Percentiles rank a stretch among this genome's conserved stretches.
Conservation (phyloP, 169 alveolate genomes). For the Babesia ovis region DNA sequence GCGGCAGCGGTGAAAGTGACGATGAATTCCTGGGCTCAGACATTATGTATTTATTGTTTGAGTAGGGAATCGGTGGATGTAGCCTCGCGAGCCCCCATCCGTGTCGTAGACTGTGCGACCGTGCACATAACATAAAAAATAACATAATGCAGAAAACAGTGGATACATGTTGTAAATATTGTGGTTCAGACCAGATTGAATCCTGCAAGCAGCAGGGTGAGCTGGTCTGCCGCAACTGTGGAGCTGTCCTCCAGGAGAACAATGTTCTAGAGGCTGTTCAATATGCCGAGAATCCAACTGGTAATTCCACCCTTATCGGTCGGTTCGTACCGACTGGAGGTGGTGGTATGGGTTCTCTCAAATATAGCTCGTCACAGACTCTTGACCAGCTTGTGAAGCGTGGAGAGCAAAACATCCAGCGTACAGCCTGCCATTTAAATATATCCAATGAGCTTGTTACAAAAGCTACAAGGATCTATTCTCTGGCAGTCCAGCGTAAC, state of each 20-base stretch:
- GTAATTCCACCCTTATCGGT: slow-evolving; percentile 81
- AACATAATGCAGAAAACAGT: slow-evolving; percentile 1
- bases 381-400: slow-evolving; percentile 80
- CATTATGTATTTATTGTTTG: slow-evolving; percentile 53
- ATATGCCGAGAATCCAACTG: slow-evolving; percentile 80
- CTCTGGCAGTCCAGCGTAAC: slow-evolving; percentile 91
- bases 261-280: slow-evolving; percentile 82
- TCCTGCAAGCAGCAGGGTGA: slow-evolving; percentile 81
- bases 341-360: slow-evolving; percentile 76
- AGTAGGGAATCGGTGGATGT: no score
- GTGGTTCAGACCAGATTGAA: slow-evolving; percentile 67
- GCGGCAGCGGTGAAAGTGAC: slow-evolving; percentile 32
- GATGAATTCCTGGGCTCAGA: slow-evolving; percentile 49
- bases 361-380: slow-evolving; percentile 79
- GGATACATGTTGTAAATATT: slow-evolving; percentile 55
- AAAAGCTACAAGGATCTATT: slow-evolving; percentile 88
- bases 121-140: neutral
- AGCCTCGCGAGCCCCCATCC: slow-evolving; percentile 34
- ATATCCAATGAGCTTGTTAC: slow-evolving; percentile 84
- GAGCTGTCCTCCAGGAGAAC: slow-evolving; percentile 85
- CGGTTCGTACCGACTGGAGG: slow-evolving; percentile 84
- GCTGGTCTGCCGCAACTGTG: slow-evolving; percentile 84
- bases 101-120: neutral
- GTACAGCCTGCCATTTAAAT: slow-evolving; percentile 84
- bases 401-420: slow-evolving; percentile 82